Conservation (phyloP, 192 early-diverging fungal species). For the Coemansia sp. region DNA sequence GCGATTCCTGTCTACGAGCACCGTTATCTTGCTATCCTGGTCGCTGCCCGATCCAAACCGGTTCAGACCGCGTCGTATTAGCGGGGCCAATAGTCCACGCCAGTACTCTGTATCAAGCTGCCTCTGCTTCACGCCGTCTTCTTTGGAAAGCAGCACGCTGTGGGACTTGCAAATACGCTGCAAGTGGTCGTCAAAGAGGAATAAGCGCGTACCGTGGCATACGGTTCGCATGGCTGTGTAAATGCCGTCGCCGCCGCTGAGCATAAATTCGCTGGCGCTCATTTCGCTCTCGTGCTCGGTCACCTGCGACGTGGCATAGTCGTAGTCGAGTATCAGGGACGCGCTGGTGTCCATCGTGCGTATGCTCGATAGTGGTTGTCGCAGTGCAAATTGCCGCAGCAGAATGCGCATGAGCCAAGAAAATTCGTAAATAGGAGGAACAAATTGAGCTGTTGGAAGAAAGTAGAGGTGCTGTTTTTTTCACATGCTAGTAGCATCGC, state of each 20-base stretch:
- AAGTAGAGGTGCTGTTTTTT: background rate
- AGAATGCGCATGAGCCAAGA: background rate
- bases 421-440: background rate
- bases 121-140: background rate
- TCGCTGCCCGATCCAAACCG: conserved; percentile 3
- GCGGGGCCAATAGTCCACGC: conserved; percentile 25
- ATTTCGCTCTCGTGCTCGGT: conserved; percentile 15
- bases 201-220: conserved; percentile 23
- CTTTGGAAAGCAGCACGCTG: conserved; percentile 13
- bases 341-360: conserved; percentile 7
- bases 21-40: conserved; percentile 37
- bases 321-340: conserved; percentile 36
- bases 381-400: background rate
- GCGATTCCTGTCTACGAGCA: conserved; percentile 22
- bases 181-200: conserved; percentile 44
- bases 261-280: conserved; percentile 45
- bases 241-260: conserved; percentile 28
- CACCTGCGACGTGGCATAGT: conserved; percentile 13
- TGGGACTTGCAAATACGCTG: conserved; percentile 41
- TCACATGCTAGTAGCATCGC: too few relatives aligned
- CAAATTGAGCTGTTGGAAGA: background rate
- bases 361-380: background rate
- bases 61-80: conserved; percentile 28
- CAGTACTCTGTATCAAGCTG: conserved; percentile 21
- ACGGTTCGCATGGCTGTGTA: conserved; percentile 51